A percentile compares a stretch with the other conserved stretches of the same genome.
phyloP scores from a whole-genome alignment of 805 yeast species.

The Starmera caribaea region DNA sequence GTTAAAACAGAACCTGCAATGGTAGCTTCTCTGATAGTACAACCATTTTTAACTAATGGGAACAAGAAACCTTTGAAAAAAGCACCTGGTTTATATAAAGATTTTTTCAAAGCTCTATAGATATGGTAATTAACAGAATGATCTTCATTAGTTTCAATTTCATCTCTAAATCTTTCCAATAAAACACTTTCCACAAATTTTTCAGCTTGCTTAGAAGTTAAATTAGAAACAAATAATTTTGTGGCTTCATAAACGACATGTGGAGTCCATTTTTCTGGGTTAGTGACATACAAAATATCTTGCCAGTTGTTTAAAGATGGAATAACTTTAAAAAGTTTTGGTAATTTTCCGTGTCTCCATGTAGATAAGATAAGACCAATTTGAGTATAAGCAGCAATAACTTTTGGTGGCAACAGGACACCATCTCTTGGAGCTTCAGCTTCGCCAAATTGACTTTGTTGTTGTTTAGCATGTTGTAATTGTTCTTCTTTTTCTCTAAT shows the following conservation, averaged over 20 bases:
- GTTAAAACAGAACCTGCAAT: slow-evolving; percentile 87
- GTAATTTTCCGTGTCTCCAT: slow-evolving; percentile 92
- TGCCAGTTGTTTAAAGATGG: slow-evolving; percentile 95
- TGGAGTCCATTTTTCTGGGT: slow-evolving; percentile 92
- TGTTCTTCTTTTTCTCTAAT: slow-evolving; percentile 62
- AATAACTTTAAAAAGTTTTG: slow-evolving; percentile 91
- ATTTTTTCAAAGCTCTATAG: slow-evolving; percentile 84
- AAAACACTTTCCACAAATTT: slow-evolving; percentile 62
- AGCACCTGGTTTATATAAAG: slow-evolving; percentile 94
- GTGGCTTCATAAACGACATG: slow-evolving; percentile 94
- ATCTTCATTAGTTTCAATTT: slow-evolving; percentile 64
- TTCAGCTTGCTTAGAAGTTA: slow-evolving; percentile 83
- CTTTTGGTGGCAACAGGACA: slow-evolving; percentile 90
- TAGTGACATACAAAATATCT: slow-evolving; percentile 84
- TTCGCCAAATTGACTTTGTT: slow-evolving; percentile 2
- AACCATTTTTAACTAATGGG: slow-evolving; percentile 81
- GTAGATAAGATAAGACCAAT: slow-evolving; percentile 81
- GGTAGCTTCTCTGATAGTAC: slow-evolving; percentile 88
- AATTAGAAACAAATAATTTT: slow-evolving; percentile 82
- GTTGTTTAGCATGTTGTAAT: slow-evolving; percentile 18
- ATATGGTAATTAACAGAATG: slow-evolving; percentile 85
- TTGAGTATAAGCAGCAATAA: slow-evolving; percentile 86
- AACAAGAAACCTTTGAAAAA: slow-evolving; percentile 93
- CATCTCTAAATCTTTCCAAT: slow-evolving; percentile 60
- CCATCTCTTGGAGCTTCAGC: slow-evolving; percentile 46